Evolutionary conservation across 306 rosid genomes (phyloP).

Genomic region (Quercus variabilis): DNA sequence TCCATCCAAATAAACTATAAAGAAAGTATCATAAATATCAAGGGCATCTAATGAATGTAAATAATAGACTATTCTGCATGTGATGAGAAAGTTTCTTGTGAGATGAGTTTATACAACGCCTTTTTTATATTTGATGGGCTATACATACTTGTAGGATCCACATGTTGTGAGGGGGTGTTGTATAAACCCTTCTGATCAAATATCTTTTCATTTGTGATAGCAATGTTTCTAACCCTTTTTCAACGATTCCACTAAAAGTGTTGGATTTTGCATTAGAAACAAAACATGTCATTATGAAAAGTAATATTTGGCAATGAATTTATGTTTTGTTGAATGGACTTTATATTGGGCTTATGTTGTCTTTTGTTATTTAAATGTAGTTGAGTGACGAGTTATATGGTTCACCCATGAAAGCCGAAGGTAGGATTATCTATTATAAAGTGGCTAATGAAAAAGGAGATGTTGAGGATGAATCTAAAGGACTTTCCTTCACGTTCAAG

Average conservation of each 20-base stretch:
- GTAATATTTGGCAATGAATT: neutral
- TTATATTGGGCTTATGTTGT: neutral
- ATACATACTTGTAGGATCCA: too few species aligned
- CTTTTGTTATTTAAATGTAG: conserved; percentile 18
- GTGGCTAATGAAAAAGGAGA: conserved; percentile 63
- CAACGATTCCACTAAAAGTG: neutral
- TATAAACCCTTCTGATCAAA: too few species aligned
- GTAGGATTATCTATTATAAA: conserved; percentile 57
- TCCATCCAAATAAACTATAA: neutral
- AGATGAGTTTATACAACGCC: too few species aligned
- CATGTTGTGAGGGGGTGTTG: too few species aligned
- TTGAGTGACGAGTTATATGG: neutral
- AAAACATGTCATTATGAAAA: neutral
- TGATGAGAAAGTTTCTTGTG: too few species aligned
- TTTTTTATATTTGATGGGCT: too few species aligned
- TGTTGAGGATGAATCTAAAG: conserved; percentile 26
- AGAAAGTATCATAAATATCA: neutral
- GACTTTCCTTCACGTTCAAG: conserved; percentile 47
- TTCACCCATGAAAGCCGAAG: conserved; percentile 39
- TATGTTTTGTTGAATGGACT: neutral
- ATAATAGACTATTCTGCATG: too few species aligned
- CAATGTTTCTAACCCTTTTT: neutral
- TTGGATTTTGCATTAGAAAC: neutral
- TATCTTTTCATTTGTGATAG: neutral
- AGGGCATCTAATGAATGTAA: neutral